phyloP scores from a whole-genome alignment of 1,139 yeast genomes.

The Geotrichum klebahnii region DNA sequence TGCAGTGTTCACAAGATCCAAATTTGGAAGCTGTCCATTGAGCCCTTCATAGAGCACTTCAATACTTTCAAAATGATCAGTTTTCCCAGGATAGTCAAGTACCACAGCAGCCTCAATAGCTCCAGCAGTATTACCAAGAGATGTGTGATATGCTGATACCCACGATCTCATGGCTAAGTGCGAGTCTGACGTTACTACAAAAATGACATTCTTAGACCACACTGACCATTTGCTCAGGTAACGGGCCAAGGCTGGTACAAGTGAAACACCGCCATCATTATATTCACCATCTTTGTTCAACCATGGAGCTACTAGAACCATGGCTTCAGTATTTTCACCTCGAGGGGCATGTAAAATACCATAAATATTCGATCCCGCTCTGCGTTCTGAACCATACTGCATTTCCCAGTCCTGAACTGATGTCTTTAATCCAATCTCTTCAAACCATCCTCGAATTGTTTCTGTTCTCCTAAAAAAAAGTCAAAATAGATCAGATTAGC shows the following conservation, averaged over 20 bases:
- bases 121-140: constrained; percentile 88
- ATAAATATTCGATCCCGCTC: constrained; percentile 56
- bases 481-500: no score
- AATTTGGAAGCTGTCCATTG: constrained; percentile 92
- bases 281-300: constrained; percentile 50
- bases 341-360: constrained; percentile 88
- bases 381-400: constrained; percentile 38
- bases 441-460: constrained; percentile 56
- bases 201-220: constrained; percentile 91
- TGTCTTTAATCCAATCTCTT: constrained; percentile 69
- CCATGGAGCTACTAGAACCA: constrained; percentile 92
- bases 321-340: constrained; percentile 94
- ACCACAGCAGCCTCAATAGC: constrained; percentile 88
- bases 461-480: constrained; percentile 41
- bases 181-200: constrained; percentile 76
- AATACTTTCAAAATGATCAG: constrained; percentile 67
- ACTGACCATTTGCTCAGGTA: constrained; percentile 82
- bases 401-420: constrained; percentile 45
- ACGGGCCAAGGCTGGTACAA: constrained; percentile 68
- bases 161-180: constrained; percentile 69
- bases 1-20: constrained; percentile 83
- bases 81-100: constrained; percentile 60
- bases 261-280: constrained; percentile 78
- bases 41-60: constrained; percentile 82
- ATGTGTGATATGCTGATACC: constrained; percentile 92